A percentile compares a stretch with the other conserved stretches of the same genome.
Conservation (phyloP, 345 rosid species). For the Eucalyptus regnans region DNA sequence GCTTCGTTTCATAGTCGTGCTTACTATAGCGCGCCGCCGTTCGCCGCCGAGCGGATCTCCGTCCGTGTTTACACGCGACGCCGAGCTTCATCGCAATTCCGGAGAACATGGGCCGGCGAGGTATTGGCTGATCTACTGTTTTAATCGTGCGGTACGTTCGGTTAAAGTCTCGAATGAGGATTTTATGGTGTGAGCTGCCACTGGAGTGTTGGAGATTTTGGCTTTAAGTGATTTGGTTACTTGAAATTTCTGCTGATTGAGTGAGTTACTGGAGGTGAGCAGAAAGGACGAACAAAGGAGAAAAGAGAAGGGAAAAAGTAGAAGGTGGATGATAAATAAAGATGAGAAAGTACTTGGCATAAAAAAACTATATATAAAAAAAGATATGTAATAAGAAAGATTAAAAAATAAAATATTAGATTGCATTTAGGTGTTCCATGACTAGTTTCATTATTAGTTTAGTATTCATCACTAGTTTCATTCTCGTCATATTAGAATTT, state of each 20-base stretch:
- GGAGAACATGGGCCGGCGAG: not conserved
- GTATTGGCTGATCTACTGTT: not conserved
- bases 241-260: not conserved
- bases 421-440: not conserved
- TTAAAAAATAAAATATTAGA: not conserved
- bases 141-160: not conserved
- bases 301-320: not conserved
- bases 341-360: not conserved
- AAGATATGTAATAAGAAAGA: not conserved
- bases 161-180: not conserved
- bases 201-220: not conserved
- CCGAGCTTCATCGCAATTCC: not conserved
- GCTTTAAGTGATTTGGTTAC: not conserved
- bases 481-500: not conserved
- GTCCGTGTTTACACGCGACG: not conserved
- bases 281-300: not conserved
- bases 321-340: not conserved
- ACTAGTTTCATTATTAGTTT: not conserved
- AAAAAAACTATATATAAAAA: not conserved
- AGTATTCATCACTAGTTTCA: not conserved
- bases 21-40: not conserved
- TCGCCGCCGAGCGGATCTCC: not conserved
- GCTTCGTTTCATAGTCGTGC: not conserved
- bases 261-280: not conserved
- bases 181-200: not conserved